These are phyloP conservation scores for Pichia occidentalis DNA, from an alignment of 805 yeast genomes.

Conservation along the genomic window DNA sequence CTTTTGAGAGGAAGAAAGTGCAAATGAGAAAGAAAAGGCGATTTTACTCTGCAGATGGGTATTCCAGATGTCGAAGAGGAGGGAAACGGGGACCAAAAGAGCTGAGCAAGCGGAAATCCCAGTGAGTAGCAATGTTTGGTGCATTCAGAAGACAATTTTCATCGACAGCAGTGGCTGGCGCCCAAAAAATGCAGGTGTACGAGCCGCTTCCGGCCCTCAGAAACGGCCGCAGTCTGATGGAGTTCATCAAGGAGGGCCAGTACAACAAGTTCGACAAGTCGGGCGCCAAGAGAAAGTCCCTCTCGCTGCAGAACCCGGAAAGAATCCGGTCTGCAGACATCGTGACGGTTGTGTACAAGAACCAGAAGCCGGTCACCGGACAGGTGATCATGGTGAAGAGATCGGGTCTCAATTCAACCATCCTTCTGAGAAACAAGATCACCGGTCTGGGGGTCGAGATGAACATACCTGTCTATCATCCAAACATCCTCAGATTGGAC, in stretches of 20 bases:
- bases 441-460: constrained; percentile 81
- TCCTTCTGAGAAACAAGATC: constrained; percentile 78
- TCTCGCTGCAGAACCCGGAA: constrained; percentile 40
- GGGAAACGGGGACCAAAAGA: too few relatives aligned
- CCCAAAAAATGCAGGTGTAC: constrained; percentile 31
- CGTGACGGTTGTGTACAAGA: constrained; percentile 63
- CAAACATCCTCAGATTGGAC: constrained; percentile 71
- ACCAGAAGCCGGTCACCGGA: constrained; percentile 67
- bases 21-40: too few relatives aligned
- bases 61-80: too few relatives aligned
- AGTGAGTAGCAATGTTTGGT: constrained; percentile 9
- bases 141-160: constrained; percentile 11
- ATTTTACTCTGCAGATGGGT: too few relatives aligned
- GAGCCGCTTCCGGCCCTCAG: constrained; percentile 46
- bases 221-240: constrained; percentile 39
- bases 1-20: too few relatives aligned
- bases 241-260: constrained; percentile 45
- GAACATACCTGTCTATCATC: constrained; percentile 74
- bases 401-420: constrained; percentile 62
- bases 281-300: constrained; percentile 56
- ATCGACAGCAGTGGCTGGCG: constrained; percentile 1
- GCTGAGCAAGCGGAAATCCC: too few relatives aligned
- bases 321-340: constrained; percentile 75
- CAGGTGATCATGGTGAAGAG: constrained; percentile 72
- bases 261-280: constrained; percentile 59